phyloP scores from a whole-genome alignment of 2,329 filamentous ascomycete species.

The Geosmithia flava region DNA sequence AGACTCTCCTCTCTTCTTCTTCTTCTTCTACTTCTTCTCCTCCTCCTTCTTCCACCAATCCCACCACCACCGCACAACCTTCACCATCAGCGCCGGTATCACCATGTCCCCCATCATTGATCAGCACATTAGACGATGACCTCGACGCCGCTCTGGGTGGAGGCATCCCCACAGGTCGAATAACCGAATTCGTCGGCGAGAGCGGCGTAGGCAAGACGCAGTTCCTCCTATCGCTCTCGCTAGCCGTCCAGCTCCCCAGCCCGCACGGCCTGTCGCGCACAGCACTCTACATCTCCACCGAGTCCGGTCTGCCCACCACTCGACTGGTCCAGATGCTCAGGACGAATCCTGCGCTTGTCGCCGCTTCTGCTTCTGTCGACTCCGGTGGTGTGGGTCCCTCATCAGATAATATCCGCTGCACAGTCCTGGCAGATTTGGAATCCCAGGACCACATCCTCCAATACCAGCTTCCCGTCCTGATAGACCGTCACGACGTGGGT shows the following conservation, averaged over 20 bases:
- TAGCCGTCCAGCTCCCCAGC: constrained; percentile 69
- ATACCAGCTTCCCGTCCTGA: constrained; percentile 82
- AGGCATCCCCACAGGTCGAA: constrained; percentile 66
- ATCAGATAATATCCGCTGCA: constrained; percentile 65
- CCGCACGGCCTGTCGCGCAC: constrained; percentile 56
- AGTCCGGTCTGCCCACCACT: constrained; percentile 69
- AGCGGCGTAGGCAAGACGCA: constrained; percentile 94
- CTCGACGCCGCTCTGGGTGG: constrained; percentile 63
- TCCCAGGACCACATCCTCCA: constrained; percentile 89
- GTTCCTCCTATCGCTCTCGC: constrained; percentile 72
- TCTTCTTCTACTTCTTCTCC: not conserved
- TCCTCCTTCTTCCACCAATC: not conserved
- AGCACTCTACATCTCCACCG: constrained; percentile 91
- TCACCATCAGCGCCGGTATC: not conserved
- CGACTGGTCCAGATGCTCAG: constrained; percentile 71
- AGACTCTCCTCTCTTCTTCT: not conserved
- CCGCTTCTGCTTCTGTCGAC: not conserved
- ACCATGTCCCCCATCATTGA: constrained; percentile 23
- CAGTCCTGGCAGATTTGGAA: constrained; percentile 80
- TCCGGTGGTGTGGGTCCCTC: constrained; percentile 33
- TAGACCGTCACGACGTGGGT: constrained; percentile 63
- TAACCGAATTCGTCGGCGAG: constrained; percentile 87
- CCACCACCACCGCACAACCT: not conserved
- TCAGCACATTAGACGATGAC: constrained; percentile 68
- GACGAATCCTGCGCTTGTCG: constrained; percentile 46